Base-by-base conservation (phyloP, 495 filamentous ascomycete genomes). In the Aspergillus diversus region DNA sequence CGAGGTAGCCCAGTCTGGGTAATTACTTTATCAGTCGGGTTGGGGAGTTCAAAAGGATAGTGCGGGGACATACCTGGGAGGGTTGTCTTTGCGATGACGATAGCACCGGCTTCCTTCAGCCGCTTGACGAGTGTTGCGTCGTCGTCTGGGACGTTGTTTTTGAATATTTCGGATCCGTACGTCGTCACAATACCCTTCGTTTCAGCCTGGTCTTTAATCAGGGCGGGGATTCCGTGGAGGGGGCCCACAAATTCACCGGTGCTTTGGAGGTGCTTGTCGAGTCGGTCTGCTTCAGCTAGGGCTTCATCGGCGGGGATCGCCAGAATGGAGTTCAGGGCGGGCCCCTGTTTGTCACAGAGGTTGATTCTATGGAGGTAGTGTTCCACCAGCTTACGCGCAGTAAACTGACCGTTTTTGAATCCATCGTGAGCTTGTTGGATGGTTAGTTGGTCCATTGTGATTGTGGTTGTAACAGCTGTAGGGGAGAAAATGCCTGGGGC, bases 61-160 rank as follows among this genome's bases (percentile, higher is more conserved):
- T n/a, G n/a, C n/a, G n/a, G n/a, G n/a, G n/a, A n/a, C n/a, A n/a
- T 68, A 69, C 89, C 88, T 66, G 89, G 87, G 12, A 90, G 66
- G 69, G 89, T 90, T 0, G 85, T 73, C 63, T 90, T 90, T 0
- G 85, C 88, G 1, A 90, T 71, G 16, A 90, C 85, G n/a, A 90
- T 79, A 0, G 85, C 85, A 0, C 89, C 88, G 3, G 84, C 85
- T 3, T 74, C 63, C 16, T 71, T 78, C 8, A 90, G 68, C 0
- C 35, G 59, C 3, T 55, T 11, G 4, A 88, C 85, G 0, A 81
- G 73, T 0, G 80, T 73, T 2, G 84, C 81, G 66, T 89, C 82
- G 0, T 58, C 64, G 0, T 59, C 55, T 0, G 85, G 84, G 27
- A 62, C 66, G 15, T 83, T 80, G 6, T 73, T 63, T 27, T 69